Evolutionary conservation across 108 stramenopile species (phyloP), one percentile per base, ranked within the genome.

Genomic region (Skeletonema costatum): DNA sequence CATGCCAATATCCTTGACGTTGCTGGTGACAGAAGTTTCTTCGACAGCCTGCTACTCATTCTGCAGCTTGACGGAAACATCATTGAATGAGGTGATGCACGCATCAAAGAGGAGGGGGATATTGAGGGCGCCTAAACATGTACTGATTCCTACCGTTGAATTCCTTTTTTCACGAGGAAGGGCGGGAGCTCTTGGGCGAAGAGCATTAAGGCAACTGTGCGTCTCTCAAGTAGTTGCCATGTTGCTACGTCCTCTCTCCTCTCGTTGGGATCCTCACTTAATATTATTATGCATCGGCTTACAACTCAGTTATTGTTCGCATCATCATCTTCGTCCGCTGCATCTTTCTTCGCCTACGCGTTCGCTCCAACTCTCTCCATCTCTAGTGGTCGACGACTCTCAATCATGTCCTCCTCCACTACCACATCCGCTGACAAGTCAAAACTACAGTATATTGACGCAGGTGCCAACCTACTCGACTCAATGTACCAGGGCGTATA

Each of bases 381-480:
- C 3, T 11, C 44, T 2, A n/a, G 44, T n/a, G 44, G 5, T 4
- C 44, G 44, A 12, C 16, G 16, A 0, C 44, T 3, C 16, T n/a
- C 16, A 16, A 12, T 46, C 14, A 46, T 46, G 44, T n/a, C 44
- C 44, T 46, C 44, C 44, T 12, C 41, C 10, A 12, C 10, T 12
- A 42, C 10, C 10, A 12, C 41, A 2, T 1, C 41, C 12, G 41
- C 44, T 46, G 44, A 16, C 44, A 46, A 2, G 2, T 3, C 16
- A 3, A 46, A 61, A 33, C 60, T 61, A 16, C 44, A 59, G 32
- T 92, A 85, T 78, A 85, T 98, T 32, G 98, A 99, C 74, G 97
- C 98, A 77, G 99, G 99, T 58, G 93, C 96, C 73, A 99, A 99
- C 75, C 74, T 98, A 7, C 64, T 93, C 44, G 98, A 99, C 67